Evolutionary conservation across 768 basidiomycete genomes (phyloP), one percentile per base, ranked within the genome.

Genomic region (Serpula lacrymans): DNA sequence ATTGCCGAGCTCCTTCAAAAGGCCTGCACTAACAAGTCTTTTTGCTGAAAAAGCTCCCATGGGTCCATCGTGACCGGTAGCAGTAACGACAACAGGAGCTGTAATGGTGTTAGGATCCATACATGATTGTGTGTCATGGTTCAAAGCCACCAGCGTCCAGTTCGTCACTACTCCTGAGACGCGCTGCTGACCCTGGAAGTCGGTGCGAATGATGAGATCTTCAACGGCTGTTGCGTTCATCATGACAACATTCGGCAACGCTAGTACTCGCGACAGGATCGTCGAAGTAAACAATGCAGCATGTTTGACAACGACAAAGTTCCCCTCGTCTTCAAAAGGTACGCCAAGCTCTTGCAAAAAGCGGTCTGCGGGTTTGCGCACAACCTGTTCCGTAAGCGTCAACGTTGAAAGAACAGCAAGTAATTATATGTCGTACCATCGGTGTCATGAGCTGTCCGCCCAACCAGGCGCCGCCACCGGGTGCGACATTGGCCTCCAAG

Each of bases 1-100:
- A 57, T 87, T 84, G 6, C 85, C 85, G 23, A 88, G 71, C 59
- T 81, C 78, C 61, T 81, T 82, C 49, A 79, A 61, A 50, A 88
- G 60, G n/a, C 85, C 85, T 28, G 80, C 74, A 52, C 82, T 84
- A 31, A 85, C 84, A 40, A 88, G 71, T 26, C 86, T 72, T 62
- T 88, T 88, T 45, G 86, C 86, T 10, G 78, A 80, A 66, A 88
- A 88, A 3, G 85, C 85, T 31, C 86, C 86, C 79, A 87, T 86
- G 3, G 80, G 80, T 1, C 83, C 83, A 47, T 88, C 85, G 51
- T 87, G 84, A 9, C 86, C 85, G 4, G 84, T 84, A 16, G 82
- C 82, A 18, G 80, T 79, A 37, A 85, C 65, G 51, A 86, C 65
- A 9, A 88, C 68, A 1, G 85, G 86, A 4, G 85, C 83, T n/a